phyloP scores from a whole-genome alignment of 306 rosid species.

The Acacia confusa region DNA sequence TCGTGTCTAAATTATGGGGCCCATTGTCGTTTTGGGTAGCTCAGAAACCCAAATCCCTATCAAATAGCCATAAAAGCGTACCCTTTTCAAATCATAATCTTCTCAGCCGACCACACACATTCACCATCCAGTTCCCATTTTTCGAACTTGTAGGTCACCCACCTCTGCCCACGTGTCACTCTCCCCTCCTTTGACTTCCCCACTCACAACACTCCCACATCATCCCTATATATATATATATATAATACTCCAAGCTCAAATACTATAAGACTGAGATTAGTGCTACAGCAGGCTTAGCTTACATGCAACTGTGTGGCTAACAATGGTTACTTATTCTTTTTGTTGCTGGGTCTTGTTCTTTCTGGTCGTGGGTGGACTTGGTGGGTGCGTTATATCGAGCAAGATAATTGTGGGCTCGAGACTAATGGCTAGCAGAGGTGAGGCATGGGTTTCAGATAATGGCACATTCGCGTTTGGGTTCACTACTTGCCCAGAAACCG shows the following conservation, averaged over 20 bases:
- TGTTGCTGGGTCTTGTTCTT: slow-evolving; percentile 30
- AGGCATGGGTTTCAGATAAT: slow-evolving; percentile 67
- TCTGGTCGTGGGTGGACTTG: slow-evolving; percentile 32
- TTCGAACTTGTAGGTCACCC: slow-evolving; percentile 81
- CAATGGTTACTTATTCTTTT: slow-evolving; percentile 37
- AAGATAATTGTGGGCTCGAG: slow-evolving; percentile 61
- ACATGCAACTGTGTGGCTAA: slow-evolving; percentile 4
- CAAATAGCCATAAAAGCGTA: slow-evolving; percentile 24
- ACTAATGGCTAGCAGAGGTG: slow-evolving; percentile 55
- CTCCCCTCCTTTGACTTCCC: slow-evolving; percentile 18
- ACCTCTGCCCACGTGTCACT: slow-evolving; percentile 52
- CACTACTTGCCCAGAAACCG: slow-evolving; percentile 38
- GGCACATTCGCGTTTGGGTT: slow-evolving; percentile 91
- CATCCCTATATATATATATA: background rate
- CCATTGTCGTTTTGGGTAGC: slow-evolving; percentile 17
- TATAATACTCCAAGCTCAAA: slow-evolving; percentile 3
- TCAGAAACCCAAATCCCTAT: slow-evolving; percentile 27
- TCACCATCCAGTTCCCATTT: slow-evolving; percentile 15
- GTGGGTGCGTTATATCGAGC: slow-evolving; percentile 33
- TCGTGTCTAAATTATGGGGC: background rate
- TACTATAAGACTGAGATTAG: slow-evolving; percentile 2
- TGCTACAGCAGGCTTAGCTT: background rate
- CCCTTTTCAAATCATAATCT: slow-evolving; percentile 19
- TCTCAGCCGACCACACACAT: slow-evolving; percentile 58
- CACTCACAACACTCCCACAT: slow-evolving; percentile 19